Evolutionary conservation across 2,329 filamentous ascomycete genomes (phyloP).

Genomic region (Fusarium sp.): DNA sequence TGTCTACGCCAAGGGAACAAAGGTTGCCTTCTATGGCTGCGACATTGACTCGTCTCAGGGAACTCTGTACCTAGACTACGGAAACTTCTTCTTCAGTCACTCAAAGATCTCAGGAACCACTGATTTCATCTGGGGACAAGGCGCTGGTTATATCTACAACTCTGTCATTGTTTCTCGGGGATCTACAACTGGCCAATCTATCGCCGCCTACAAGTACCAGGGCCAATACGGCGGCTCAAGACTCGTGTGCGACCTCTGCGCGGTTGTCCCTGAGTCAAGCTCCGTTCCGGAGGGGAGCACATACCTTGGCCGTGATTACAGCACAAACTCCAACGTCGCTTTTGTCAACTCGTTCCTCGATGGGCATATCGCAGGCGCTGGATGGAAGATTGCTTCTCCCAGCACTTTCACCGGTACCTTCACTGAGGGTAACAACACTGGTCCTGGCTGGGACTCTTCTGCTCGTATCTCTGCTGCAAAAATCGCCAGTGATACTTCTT

Average conservation of each 20-base stretch:
- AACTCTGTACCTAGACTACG: slow-evolving; percentile 34
- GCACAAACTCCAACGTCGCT: slow-evolving; percentile 35
- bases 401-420: slow-evolving; percentile 41
- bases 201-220: slow-evolving; percentile 42
- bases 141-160: slow-evolving; percentile 37
- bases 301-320: slow-evolving; percentile 43
- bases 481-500: slow-evolving; percentile 54
- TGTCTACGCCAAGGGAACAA: slow-evolving; percentile 45
- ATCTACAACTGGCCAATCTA: slow-evolving; percentile 33
- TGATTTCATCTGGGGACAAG: slow-evolving; percentile 36
- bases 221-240: slow-evolving; percentile 45
- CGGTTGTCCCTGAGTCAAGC: slow-evolving; percentile 43
- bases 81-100: slow-evolving; percentile 37
- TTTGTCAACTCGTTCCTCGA: slow-evolving; percentile 44
- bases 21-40: slow-evolving; percentile 52
- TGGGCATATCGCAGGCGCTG: slow-evolving; percentile 37
- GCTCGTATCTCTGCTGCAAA: slow-evolving; percentile 35
- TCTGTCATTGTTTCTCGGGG: slow-evolving; percentile 29
- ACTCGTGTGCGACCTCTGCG: slow-evolving; percentile 52
- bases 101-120: slow-evolving; percentile 27
- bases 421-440: slow-evolving; percentile 46
- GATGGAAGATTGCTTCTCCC: slow-evolving; percentile 39
- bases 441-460: slow-evolving; percentile 38
- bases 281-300: slow-evolving; percentile 37
- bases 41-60: slow-evolving; percentile 37